phyloP scores from a whole-genome alignment of 345 rosid species.

The Acer saccharum region DNA sequence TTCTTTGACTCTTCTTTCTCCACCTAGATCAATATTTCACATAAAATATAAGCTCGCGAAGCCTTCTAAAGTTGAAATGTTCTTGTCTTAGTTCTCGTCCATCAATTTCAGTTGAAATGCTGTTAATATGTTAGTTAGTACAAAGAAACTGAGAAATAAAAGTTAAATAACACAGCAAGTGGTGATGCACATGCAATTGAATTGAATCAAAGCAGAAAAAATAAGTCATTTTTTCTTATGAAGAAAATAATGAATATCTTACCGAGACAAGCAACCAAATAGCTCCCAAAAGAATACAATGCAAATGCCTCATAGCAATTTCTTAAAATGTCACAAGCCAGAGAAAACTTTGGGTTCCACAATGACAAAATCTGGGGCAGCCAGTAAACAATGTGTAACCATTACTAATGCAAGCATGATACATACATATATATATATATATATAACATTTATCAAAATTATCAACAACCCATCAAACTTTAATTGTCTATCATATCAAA shows the following conservation, averaged over 20 bases:
- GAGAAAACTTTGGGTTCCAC: slow-evolving; percentile 56
- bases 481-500: not conserved
- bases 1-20: slow-evolving; percentile 63
- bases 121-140: not conserved
- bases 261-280: slow-evolving; percentile 92
- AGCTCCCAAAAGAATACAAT: slow-evolving; percentile 83
- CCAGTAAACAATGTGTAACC: not conserved
- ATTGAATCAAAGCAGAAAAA: not conserved
- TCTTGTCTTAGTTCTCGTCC: too few relatives aligned
- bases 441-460: too few relatives aligned
- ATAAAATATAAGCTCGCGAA: slow-evolving; percentile 5
- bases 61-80: not conserved
- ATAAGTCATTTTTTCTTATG: not conserved
- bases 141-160: not conserved
- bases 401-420: not conserved
- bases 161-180: not conserved
- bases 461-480: not conserved
- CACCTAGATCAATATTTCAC: slow-evolving; percentile 46
- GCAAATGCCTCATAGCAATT: slow-evolving; percentile 93
- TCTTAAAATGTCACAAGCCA: slow-evolving; percentile 81
- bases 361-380: slow-evolving; percentile 58
- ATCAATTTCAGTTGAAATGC: too few relatives aligned
- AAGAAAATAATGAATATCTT: slow-evolving; percentile 18
- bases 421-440: not conserved
- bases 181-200: not conserved